Base-by-base conservation (phyloP, 805 yeast genomes). In the Starmerella stigmatis region DNA sequence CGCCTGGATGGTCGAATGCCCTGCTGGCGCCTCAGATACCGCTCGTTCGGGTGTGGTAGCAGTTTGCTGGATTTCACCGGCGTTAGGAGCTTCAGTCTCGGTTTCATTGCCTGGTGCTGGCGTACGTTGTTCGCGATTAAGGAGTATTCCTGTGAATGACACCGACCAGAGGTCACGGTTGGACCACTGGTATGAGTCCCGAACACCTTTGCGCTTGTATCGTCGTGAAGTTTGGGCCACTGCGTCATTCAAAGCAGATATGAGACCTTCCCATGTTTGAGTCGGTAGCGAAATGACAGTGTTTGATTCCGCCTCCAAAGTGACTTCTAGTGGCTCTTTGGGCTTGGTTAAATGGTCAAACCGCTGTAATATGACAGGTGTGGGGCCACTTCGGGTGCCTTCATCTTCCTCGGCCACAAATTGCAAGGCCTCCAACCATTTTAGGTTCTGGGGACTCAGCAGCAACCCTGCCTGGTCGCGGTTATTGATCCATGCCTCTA, bases 361-460 rank as follows among this genome's bases (percentile, higher is more conserved):
- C 7, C 11, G 10, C 22, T 15, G 30, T 3, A 26, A 16, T 5
- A 16, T 23, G 6, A 46, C 27, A 21, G 46, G 9, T 6, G 22
- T 9, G 5, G 56, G 55, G 12, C 35, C 37, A 8, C 12, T 32
- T 11, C 5, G 11, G 8, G 16, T 9, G 23, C 11, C 10, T 17
- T 45, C n/a, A 11, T 41, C 47, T 20, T 17, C 6, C 12, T 9
- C 21, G 9, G 29, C 30, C 9, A 56, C 27, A 17, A 36, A 48
- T n/a, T 48, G 45, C 9, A 55, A 40, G 1, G 49, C 36, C 7
- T 38, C 36, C 9, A 55, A 45, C 22, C 33, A 26, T 4, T 44
- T 43, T 13, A 49, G 27, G 12, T 49, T 50, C 3, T 40, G 43
- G 1, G 60, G 60, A 5, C 55, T 42, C n/a, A 55, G 37, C 11